A percentile compares a stretch with the other conserved stretches of the same genome.
Evolutionary conservation across 176 grass and related monocot genomes (phyloP).

Genomic region (Cocos nucifera): DNA sequence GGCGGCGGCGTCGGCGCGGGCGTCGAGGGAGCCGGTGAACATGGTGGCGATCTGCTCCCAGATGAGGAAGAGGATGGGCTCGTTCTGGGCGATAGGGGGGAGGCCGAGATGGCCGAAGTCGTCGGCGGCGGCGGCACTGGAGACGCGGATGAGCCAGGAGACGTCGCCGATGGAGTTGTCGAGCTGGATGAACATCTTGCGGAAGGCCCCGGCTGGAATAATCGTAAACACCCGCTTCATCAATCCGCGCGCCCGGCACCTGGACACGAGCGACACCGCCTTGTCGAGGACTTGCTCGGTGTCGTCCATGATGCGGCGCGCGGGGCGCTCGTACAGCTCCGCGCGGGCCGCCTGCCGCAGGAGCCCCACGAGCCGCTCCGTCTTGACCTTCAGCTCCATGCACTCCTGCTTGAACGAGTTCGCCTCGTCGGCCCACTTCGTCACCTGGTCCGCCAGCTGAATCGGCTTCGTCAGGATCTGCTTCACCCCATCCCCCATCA

Average conservation of each 20-base stretch:
- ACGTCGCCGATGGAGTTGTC: conserved; percentile 22
- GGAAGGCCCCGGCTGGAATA: conserved; percentile 4
- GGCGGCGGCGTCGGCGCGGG: conserved; percentile 21
- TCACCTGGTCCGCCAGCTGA: conserved; percentile 87
- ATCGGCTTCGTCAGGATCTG: conserved; percentile 76
- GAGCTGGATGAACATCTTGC: conserved; percentile 17
- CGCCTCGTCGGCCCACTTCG: conserved; percentile 67
- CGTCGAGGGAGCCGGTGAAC: conserved; percentile 2
- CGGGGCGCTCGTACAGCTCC: conserved; percentile 86
- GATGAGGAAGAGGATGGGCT: conserved; percentile 20
- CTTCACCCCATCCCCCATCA: conserved; percentile 63
- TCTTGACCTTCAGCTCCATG: conserved; percentile 56
- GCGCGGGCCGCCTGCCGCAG: conserved; percentile 88
- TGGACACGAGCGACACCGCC: conserved; percentile 9
- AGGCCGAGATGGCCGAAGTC: conserved; percentile 5
- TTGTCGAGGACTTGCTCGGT: conserved; percentile 61
- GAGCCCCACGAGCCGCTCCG: conserved; percentile 57
- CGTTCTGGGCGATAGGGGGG: conserved; percentile 16
- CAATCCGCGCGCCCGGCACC: conserved; percentile 2
- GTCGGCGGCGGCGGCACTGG: not conserved
- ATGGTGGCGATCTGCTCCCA: conserved; percentile 20
- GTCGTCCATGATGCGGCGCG: conserved; percentile 70
- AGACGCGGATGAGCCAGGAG: conserved; percentile 23
- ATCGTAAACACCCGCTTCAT: conserved; percentile 7
- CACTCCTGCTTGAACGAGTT: conserved; percentile 58